These are phyloP conservation scores for Grosmannia serpens DNA, from an alignment of 2,329 filamentous ascomycete species.

Conservation along the genomic window DNA sequence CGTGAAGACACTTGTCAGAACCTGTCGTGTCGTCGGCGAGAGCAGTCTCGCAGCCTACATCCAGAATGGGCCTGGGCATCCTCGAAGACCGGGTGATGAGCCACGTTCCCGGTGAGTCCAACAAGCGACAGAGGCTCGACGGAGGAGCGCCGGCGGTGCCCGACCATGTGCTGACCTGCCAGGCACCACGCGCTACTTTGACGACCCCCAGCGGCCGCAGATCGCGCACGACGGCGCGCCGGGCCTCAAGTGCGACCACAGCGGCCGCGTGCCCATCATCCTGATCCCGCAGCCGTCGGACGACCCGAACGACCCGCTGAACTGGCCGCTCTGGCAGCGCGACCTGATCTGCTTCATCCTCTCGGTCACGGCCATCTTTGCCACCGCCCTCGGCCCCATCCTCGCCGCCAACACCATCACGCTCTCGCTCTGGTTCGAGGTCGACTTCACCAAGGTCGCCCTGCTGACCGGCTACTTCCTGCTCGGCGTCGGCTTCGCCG, in stretches of 20 bases:
- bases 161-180: neutral
- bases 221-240: conserved; percentile 25
- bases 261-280: conserved; percentile 57
- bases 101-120: conserved; percentile 65
- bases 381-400: conserved; percentile 72
- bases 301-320: conserved; percentile 79
- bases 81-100: conserved; percentile 54
- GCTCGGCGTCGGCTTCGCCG: conserved; percentile 68
- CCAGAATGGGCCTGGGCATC: conserved; percentile 57
- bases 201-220: conserved; percentile 41
- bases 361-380: conserved; percentile 71
- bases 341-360: conserved; percentile 71
- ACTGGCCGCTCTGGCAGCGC: conserved; percentile 77
- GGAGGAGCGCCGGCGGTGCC: no score
- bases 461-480: conserved; percentile 81
- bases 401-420: conserved; percentile 81
- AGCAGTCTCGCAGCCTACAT: neutral
- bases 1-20: no score
- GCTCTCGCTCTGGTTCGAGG: conserved; percentile 53
- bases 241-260: conserved; percentile 60
- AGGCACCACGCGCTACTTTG: conserved; percentile 53
- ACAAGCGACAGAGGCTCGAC: no score
- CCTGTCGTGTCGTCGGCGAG: neutral
- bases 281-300: conserved; percentile 79
- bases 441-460: conserved; percentile 63